phyloP scores from a whole-genome alignment of 768 basidiomycete genomes.

The Gloeostereum incarnatum region DNA sequence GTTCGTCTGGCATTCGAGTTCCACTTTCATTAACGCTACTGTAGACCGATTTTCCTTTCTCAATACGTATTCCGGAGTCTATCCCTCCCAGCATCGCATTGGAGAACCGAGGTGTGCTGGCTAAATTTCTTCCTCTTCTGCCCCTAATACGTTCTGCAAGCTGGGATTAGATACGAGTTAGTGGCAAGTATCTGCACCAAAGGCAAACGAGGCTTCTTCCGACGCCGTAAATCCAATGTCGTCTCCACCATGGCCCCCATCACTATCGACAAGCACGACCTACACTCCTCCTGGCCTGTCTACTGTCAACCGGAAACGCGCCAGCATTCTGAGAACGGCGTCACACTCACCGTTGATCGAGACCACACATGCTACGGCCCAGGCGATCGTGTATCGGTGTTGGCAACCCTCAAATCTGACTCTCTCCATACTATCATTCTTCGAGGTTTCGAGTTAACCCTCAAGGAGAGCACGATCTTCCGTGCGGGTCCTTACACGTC shows the following conservation, averaged over 20 bases:
- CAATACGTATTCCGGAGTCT: conserved; percentile 86
- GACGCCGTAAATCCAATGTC: conserved; percentile 65
- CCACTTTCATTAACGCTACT: conserved; percentile 1
- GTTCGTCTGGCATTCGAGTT: conserved; percentile 3
- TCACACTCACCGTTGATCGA: conserved; percentile 71
- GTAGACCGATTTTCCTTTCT: conserved; percentile 84
- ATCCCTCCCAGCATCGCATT: conserved; percentile 81
- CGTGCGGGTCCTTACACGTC: conserved; percentile 47
- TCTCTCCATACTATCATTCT: conserved; percentile 58
- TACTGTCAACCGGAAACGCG: conserved; percentile 74
- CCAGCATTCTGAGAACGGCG: conserved; percentile 53
- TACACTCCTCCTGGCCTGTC: conserved; percentile 90
- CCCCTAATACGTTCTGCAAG: conserved; percentile 26
- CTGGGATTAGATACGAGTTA: conserved; percentile 85
- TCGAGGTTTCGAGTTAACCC: conserved; percentile 74
- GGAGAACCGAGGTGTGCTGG: conserved; percentile 54
- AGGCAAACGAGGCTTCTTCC: conserved; percentile 84
- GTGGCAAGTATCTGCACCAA: conserved; percentile 81
- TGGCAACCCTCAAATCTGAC: conserved; percentile 67
- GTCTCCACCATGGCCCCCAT: conserved; percentile 61
- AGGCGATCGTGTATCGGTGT: conserved; percentile 68
- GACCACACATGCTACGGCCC: conserved; percentile 77
- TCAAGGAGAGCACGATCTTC: conserved; percentile 73
- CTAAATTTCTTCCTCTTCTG: conserved; percentile 2
- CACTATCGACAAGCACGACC: conserved; percentile 87